Conservation (phyloP, 129 eudicot species). For the Chrysanthemum makinoi region DNA sequence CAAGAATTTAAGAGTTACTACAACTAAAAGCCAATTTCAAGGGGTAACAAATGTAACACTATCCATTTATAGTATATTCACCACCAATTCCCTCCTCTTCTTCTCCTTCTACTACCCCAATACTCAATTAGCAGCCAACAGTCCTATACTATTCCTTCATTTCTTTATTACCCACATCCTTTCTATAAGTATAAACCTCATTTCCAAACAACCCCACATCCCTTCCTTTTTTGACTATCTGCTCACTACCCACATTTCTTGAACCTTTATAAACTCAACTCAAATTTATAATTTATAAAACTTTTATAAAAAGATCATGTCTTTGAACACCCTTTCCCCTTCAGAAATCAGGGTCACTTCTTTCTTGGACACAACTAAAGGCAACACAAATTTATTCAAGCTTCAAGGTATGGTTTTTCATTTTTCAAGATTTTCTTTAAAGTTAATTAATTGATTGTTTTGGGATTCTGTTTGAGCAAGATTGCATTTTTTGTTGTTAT, state of each 20-base stretch:
- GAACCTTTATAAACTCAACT: slow-evolving; percentile 2
- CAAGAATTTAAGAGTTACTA: not conserved
- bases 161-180: slow-evolving; percentile 2
- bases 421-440: not conserved
- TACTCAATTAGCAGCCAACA: not conserved
- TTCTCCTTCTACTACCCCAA: slow-evolving; percentile 15
- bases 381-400: slow-evolving; percentile 50
- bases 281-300: slow-evolving; percentile 13
- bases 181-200: not conserved
- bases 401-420: slow-evolving; percentile 53
- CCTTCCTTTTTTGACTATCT: not conserved
- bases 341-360: slow-evolving; percentile 58
- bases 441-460: not conserved
- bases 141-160: not conserved
- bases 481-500: no score
- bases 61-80: slow-evolving; percentile 15
- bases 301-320: slow-evolving; percentile 42
- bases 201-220: slow-evolving; percentile 15
- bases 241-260: slow-evolving; percentile 18
- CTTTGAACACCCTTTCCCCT: slow-evolving; percentile 68
- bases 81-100: slow-evolving; percentile 11
- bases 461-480: not conserved
- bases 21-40: slow-evolving; percentile 18
- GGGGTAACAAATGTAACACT: slow-evolving; percentile 24
- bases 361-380: slow-evolving; percentile 67